A percentile compares a stretch with the other conserved stretches of the same genome.
phyloP scores from a whole-genome alignment of 345 rosid genomes.

The Trapa incisa region DNA sequence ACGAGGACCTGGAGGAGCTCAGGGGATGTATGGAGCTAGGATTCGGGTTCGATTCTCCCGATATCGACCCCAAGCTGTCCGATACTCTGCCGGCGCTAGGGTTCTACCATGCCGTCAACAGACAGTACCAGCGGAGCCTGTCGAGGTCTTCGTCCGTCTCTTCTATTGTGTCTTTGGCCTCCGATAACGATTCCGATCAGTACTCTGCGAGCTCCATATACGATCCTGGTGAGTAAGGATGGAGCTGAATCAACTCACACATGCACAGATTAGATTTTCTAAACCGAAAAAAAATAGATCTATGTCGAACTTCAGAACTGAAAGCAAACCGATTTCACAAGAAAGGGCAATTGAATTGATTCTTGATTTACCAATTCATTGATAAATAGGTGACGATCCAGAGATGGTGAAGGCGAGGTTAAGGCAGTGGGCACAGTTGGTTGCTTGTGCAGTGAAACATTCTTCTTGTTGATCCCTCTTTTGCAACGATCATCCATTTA shows the following conservation, averaged over 20 bases:
- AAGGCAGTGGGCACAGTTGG: slow-evolving; percentile 85
- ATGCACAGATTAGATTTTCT: neutral
- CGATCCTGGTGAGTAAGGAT: slow-evolving; percentile 37
- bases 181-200: slow-evolving; percentile 25
- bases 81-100: slow-evolving; percentile 67
- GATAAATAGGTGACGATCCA: slow-evolving; percentile 49
- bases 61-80: slow-evolving; percentile 50
- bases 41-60: slow-evolving; percentile 74
- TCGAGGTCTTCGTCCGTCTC: slow-evolving; percentile 52
- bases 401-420: slow-evolving; percentile 54
- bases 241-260: neutral
- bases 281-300: neutral
- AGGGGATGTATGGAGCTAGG: slow-evolving; percentile 78
- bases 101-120: slow-evolving; percentile 59
- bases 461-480: neutral
- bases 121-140: slow-evolving; percentile 37
- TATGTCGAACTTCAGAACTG: no score
- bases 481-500: neutral
- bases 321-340: no score
- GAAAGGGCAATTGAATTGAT: no score
- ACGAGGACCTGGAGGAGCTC: slow-evolving; percentile 76
- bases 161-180: slow-evolving; percentile 21
- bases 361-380: neutral
- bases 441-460: slow-evolving; percentile 69
- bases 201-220: slow-evolving; percentile 31